Evolutionary conservation across 352 stramenopile species (phyloP), one percentile per base, ranked within the genome.

Genomic region (Thalassiosira ordinaria): DNA sequence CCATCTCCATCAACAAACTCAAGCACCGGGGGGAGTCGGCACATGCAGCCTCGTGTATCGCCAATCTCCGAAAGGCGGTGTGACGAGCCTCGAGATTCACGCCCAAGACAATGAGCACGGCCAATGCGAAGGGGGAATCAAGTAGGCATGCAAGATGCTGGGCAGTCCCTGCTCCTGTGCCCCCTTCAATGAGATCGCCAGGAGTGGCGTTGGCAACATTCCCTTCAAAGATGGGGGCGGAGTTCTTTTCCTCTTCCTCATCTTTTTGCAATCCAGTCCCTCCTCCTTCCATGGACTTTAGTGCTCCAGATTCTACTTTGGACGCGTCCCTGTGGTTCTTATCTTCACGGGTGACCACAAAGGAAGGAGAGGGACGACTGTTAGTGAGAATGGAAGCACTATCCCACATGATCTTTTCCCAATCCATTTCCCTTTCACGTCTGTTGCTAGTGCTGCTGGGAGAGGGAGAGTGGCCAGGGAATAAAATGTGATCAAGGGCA

Each of bases 131-230:
- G 16, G 89, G 89, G 33, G 63, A 75, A 72, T 94, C 85, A 47
- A 94, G 71, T n/a, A 88, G 74, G 83, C 86, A 92, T 31, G 82
- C 82, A 29, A 94, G 81, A 69, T 94, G 89, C 14, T 92, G 65
- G 53, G 87, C 84, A 9, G 84, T 92, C 49, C 86, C 89, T n/a
- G 73, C 27, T 47, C 88, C 88, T 13, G 78, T 80, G 0, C 84
- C 76, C 33, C 52, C 76, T n/a, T 63, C 37, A 24, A 49, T 35
- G n/a, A 71, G n/a, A 27, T 84, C 61, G 33, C 70, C 72, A 24
- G 85, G 88, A 2, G 88, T 93, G 4, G 85, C 73, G 70, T 91
- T 91, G 29, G 88, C 85, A 6, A 90, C 74, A 9, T 60, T 73
- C 26, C 88, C 88, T 78, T 93, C 88, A 71, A 91, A 92, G 11